phyloP scores from a whole-genome alignment of 805 yeast species.

The Candida suzukii region DNA sequence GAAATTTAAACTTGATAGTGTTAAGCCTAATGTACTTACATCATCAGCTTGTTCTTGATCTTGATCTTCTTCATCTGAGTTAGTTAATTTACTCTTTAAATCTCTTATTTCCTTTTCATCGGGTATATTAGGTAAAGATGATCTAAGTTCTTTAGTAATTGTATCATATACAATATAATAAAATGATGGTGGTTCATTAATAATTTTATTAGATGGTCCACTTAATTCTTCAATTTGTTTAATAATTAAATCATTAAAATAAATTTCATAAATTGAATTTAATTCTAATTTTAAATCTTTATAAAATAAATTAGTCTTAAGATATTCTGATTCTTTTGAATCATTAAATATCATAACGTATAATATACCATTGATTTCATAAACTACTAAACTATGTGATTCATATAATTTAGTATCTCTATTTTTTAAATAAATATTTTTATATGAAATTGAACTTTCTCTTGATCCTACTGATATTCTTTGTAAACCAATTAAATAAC shows the following conservation, averaged over 20 bases:
- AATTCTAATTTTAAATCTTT: slow-evolving; percentile 9
- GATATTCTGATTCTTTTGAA: neutral
- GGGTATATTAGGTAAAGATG: slow-evolving; percentile 23
- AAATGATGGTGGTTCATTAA: slow-evolving; percentile 9
- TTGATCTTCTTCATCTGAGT: slow-evolving; percentile 14
- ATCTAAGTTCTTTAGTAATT: slow-evolving; percentile 10
- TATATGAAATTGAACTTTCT: slow-evolving; percentile 1
- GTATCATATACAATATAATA: slow-evolving; percentile 17
- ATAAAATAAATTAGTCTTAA: slow-evolving; percentile 3
- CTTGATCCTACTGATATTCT: slow-evolving; percentile 6
- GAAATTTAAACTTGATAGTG: neutral
- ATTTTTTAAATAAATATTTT: slow-evolving; percentile 7
- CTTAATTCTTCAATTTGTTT: slow-evolving; percentile 16
- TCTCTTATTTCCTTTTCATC: slow-evolving; percentile 13
- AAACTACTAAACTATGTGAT: slow-evolving; percentile 14
- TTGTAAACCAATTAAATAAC: slow-evolving; percentile 1
- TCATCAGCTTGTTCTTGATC: slow-evolving; percentile 9
- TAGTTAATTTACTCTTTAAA: slow-evolving; percentile 7
- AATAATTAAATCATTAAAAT: slow-evolving; percentile 19
- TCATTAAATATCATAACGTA: slow-evolving; percentile 15
- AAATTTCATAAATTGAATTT: slow-evolving; percentile 13
- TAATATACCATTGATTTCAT: slow-evolving; percentile 24
- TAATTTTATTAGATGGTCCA: neutral
- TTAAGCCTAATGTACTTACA: neutral
- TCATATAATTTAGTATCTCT: neutral